Base-by-base conservation (phyloP, 768 basidiomycete genomes). In the Trametes punicea region DNA sequence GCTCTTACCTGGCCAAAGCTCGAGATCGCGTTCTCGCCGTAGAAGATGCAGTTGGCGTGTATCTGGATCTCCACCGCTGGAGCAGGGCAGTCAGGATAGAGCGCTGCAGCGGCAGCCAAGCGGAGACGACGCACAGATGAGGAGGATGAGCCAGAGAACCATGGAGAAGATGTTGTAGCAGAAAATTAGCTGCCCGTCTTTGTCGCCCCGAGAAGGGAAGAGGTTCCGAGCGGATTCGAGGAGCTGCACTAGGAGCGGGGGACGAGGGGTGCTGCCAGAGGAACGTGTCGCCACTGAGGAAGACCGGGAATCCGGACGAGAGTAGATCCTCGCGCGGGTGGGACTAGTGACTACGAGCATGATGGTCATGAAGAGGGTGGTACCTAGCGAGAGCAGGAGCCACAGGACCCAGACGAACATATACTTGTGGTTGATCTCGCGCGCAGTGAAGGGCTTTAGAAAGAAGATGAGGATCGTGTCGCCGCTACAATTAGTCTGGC, bases 1-100 rank as follows among this genome's bases (percentile, higher is more conserved):
- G n/a, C n/a, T n/a, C 60, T 23, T 41, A 63, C 65, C 60, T 67
- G 65, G 11, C 66, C 66, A 38, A 67, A 64, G 18, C 66, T 63
- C 1, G 52, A 54, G 50, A 67, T 61, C 44, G 47, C 25, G 46
- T 67, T 58, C 61, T 67, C 66, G 8, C 64, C 66, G 8, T 27
- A 16, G 54, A 61, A 64, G 26, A 67, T 62, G 51, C 59, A 60
- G 46, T 67, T 67, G 18, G 25, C 46, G 10, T 25, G 27, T n/a
- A 57, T 62, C 50, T 67, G 66, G 2, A 51, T 11, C 55, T 67
- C 66, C 4, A 64, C 59, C 6, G 62, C 66, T 67, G 38, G 6
- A 10, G 39, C 34, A 36, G n/a, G 2, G n/a, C 6, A 1, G 36
- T 56, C n/a, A 50, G 39, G 1, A 6, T 8, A 5, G 13, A 0